A percentile compares a stretch with the other conserved stretches of the same genome.
Evolutionary conservation across 441 rosid genomes (phyloP).

Genomic region (Gossypium aridum): DNA sequence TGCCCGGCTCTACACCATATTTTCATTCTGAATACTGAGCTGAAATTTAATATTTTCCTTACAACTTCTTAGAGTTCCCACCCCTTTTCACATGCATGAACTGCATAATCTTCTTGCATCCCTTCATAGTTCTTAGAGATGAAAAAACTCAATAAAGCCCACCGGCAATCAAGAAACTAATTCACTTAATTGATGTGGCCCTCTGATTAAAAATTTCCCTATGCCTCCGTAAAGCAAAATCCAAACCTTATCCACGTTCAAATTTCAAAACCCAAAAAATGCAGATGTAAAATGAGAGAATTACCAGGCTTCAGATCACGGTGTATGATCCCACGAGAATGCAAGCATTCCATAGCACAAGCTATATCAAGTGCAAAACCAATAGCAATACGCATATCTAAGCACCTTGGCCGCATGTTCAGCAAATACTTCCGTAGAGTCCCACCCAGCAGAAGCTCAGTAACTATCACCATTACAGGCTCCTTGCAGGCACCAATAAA

Average conservation of each 20-base stretch:
- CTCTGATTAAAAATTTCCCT: neutral
- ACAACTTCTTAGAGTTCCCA: neutral
- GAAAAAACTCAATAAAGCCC: neutral
- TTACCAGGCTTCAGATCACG: constrained; percentile 95
- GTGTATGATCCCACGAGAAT: constrained; percentile 87
- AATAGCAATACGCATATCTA: constrained; percentile 61
- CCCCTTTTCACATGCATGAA: neutral
- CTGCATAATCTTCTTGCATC: neutral
- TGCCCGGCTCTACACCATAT: neutral
- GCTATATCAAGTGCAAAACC: constrained; percentile 88
- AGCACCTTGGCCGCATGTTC: constrained; percentile 54
- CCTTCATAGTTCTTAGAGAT: neutral
- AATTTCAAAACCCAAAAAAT: neutral
- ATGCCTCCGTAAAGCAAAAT: neutral
- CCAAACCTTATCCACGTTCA: neutral
- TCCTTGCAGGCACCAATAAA: constrained; percentile 94
- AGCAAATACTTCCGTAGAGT: constrained; percentile 75
- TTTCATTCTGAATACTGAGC: neutral
- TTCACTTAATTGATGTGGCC: neutral
- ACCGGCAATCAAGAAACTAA: neutral
- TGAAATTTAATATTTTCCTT: neutral
- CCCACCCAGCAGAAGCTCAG: constrained; percentile 74
- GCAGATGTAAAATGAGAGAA: neutral
- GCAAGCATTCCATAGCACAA: constrained; percentile 93
- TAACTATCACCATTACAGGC: constrained; percentile 89